Evolutionary conservation across 192 early-diverging fungal genomes (phyloP).

Genomic region (Cladochytrium replicatum): DNA sequence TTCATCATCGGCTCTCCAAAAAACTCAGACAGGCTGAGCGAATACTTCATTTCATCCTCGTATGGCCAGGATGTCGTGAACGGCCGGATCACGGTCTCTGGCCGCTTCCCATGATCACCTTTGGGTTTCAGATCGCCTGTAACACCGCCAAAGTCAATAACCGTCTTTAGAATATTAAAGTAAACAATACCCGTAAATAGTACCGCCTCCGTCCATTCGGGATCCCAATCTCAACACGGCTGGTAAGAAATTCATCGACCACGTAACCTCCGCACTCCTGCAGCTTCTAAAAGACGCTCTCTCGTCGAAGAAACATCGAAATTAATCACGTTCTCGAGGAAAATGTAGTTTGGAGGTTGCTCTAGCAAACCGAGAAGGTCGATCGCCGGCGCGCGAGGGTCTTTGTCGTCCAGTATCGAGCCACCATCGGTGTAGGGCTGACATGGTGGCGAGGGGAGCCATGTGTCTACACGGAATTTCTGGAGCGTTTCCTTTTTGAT

Average conservation of each 20-base stretch:
- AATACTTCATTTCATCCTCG: too few species aligned
- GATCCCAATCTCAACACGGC: slow-evolving; percentile 40
- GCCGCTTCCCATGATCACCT: too few species aligned
- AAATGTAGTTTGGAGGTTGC: slow-evolving; percentile 25
- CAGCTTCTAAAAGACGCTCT: slow-evolving; percentile 27
- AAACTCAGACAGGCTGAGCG: too few species aligned
- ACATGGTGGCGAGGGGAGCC: slow-evolving; percentile 89
- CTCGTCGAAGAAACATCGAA: slow-evolving; percentile 38
- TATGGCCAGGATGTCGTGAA: too few species aligned
- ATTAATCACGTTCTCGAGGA: slow-evolving; percentile 49
- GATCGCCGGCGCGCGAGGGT: slow-evolving; percentile 29
- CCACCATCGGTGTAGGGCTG: slow-evolving; percentile 64
- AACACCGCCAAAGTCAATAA: too few species aligned
- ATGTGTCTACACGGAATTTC: slow-evolving; percentile 61
- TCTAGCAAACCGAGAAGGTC: slow-evolving; percentile 22
- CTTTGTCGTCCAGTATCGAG: slow-evolving; percentile 55
- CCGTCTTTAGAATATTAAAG: too few species aligned
- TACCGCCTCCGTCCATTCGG: slow-evolving; percentile 43
- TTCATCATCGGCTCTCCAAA: too few species aligned
- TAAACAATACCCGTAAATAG: slow-evolving; percentile 41
- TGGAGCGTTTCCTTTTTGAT: slow-evolving; percentile 36
- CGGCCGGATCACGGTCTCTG: too few species aligned
- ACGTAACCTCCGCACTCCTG: slow-evolving; percentile 27
- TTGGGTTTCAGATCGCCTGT: too few species aligned
- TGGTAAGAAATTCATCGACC: slow-evolving; percentile 32